These are phyloP conservation scores for Penicillium concentricum DNA, from an alignment of 2,329 filamentous ascomycete genomes.

Conservation along the genomic window DNA sequence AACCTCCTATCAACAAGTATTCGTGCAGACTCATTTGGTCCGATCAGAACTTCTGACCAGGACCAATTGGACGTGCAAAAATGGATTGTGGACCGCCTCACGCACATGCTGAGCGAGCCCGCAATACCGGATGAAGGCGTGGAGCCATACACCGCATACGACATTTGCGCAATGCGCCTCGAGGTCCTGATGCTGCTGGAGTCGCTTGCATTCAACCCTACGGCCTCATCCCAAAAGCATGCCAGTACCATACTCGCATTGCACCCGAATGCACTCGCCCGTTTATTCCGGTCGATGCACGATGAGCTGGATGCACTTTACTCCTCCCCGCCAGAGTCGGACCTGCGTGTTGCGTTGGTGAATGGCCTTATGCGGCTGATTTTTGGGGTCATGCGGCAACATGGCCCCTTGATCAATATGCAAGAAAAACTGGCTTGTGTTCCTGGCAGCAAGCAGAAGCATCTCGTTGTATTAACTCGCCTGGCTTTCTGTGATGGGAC, in stretches of 20 bases:
- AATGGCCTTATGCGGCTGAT: conserved; percentile 62
- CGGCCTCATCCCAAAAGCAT: conserved; percentile 60
- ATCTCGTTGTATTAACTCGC: conserved; percentile 74
- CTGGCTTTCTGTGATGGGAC: conserved; percentile 82
- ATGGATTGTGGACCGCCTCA: conserved; percentile 57
- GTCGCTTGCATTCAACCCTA: conserved; percentile 42
- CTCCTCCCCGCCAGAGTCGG: conserved; percentile 45
- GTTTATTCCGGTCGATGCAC: conserved; percentile 72
- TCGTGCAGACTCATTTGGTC: conserved; percentile 54
- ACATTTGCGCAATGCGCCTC: conserved; percentile 45
- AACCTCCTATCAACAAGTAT: conserved; percentile 57
- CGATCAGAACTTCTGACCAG: conserved; percentile 45
- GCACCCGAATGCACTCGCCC: conserved; percentile 69
- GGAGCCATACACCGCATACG: conserved; percentile 37
- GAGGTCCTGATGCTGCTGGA: conserved; percentile 47
- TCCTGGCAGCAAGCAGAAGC: conserved; percentile 74
- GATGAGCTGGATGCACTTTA: conserved; percentile 67
- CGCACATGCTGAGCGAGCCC: conserved; percentile 56
- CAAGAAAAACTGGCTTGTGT: conserved; percentile 68
- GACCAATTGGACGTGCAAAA: conserved; percentile 44
- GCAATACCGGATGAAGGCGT: conserved; percentile 48
- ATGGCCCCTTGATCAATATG: conserved; percentile 65
- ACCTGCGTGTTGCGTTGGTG: conserved; percentile 53
- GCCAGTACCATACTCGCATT: conserved; percentile 64
- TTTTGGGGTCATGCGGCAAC: conserved; percentile 58